Evolutionary conservation across 495 filamentous ascomycete genomes (phyloP), one percentile per base, ranked within the genome.

Genomic region (Penicillium psychrofluorescens): DNA sequence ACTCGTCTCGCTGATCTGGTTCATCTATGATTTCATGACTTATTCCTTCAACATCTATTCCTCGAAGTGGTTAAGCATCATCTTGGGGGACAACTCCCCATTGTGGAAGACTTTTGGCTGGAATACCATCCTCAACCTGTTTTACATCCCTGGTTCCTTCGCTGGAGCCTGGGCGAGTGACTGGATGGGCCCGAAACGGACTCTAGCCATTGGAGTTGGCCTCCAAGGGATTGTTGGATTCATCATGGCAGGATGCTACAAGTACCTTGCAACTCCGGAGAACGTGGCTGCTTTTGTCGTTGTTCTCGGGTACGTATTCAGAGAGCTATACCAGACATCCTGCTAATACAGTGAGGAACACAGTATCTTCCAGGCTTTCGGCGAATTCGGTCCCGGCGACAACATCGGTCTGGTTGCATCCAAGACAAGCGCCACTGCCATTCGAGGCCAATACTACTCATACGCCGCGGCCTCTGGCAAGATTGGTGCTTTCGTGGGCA

Each of bases 401-500:
- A 95, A 95, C 61, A 94, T 95, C 53, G 89, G 90, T 6, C 77
- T 95, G 1, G 64, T 90, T 14, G 89, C 90, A 0, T 85, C 86
- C 41, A 95, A 95, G 67, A 90, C 86, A 11, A 84, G 81, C 59
- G 86, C 90, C 1, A 96, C 90, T 4, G 81, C 82, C 9, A 83
- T 96, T 29, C 74, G 90, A 15, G 90, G 90, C 8, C 87, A 92
- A 56, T 96, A 94, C 68, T 96, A 96, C 62, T 88, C 85, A 10
- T 79, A 94, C 42, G 88, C 89, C 1, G 90, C 90, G 1, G 90
- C 90, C 0, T 48, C 81, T 0, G 88, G 90, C 33, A 95, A 95
- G 65, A 77, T 95, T 38, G 90, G 90, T 12, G 90, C 88, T 7
- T 95, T 95, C 54, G 79, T 94, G n/a, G 90, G 90, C 33, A 85